Evolutionary conservation across 768 basidiomycete species (phyloP).

Genomic region (Galerina sulciceps): DNA sequence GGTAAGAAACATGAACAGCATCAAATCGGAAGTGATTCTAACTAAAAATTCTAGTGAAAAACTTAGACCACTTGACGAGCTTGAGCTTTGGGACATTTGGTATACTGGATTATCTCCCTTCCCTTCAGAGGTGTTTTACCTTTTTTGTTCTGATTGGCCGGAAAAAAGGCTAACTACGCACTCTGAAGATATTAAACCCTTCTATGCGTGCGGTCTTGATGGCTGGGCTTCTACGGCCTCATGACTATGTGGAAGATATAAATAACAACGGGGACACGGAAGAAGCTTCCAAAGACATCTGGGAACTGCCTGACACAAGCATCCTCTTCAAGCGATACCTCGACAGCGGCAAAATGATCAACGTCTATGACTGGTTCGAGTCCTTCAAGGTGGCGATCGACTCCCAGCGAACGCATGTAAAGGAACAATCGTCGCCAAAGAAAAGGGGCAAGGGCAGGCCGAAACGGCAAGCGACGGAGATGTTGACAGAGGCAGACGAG

Average conservation of each 20-base stretch:
- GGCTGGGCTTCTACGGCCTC: slow-evolving; percentile 63
- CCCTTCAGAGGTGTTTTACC: slow-evolving; percentile 59
- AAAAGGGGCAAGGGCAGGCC: slow-evolving; percentile 31
- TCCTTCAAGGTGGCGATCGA: slow-evolving; percentile 74
- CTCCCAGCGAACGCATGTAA: slow-evolving; percentile 45
- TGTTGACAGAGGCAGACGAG: slow-evolving; percentile 32
- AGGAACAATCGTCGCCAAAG: slow-evolving; percentile 17
- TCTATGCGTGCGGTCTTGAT: slow-evolving; percentile 65
- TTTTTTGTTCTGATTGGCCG: background rate
- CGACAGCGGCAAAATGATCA: slow-evolving; percentile 82
- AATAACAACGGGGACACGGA: background rate
- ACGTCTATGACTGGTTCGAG: slow-evolving; percentile 89
- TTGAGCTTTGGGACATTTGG: slow-evolving; percentile 72
- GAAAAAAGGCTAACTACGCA: background rate
- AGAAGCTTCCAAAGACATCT: slow-evolving; percentile 31
- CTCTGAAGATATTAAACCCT: slow-evolving; percentile 66
- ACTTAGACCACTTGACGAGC: slow-evolving; percentile 51
- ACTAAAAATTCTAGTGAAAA: slow-evolving; percentile 38
- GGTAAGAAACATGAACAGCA: slow-evolving; percentile 36
- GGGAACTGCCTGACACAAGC: slow-evolving; percentile 72
- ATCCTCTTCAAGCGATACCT: slow-evolving; percentile 79
- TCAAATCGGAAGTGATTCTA: background rate
- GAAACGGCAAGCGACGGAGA: slow-evolving; percentile 29
- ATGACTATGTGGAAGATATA: slow-evolving; percentile 44
- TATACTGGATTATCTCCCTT: slow-evolving; percentile 69